Evolutionary conservation across 2,329 filamentous ascomycete genomes (phyloP).

Genomic region (Pseudogymnoascus destructans): DNA sequence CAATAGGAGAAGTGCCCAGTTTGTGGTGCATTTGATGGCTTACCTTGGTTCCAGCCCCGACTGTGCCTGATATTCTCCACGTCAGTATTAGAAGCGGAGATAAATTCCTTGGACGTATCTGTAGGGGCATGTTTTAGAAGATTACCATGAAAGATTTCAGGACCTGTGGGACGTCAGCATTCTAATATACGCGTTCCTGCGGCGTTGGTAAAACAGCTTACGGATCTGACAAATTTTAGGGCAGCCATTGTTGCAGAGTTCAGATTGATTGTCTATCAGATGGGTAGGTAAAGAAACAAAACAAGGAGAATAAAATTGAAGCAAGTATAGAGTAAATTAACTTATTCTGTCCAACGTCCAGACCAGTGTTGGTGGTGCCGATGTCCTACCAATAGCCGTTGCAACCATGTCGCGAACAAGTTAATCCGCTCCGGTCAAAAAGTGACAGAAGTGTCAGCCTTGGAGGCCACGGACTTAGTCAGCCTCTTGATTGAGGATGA

Average conservation of each 20-base stretch:
- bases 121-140: conserved; percentile 6
- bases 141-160: conserved; percentile 66
- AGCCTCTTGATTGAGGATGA: conserved; percentile 6
- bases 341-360: neutral
- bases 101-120: neutral
- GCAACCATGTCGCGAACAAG: neutral
- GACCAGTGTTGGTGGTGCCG: neutral
- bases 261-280: neutral
- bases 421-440: conserved; percentile 1
- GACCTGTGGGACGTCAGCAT: conserved; percentile 39
- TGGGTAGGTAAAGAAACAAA: neutral
- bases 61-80: conserved; percentile 31
- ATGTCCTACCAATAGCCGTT: no score
- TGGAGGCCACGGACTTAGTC: neutral
- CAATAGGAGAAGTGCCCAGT: conserved; percentile 2
- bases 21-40: conserved; percentile 15
- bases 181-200: conserved; percentile 12
- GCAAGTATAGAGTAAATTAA: neutral
- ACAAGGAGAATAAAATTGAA: neutral
- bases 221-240: conserved; percentile 51
- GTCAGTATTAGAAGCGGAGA: neutral
- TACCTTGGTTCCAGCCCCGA: conserved; percentile 85
- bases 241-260: conserved; percentile 33
- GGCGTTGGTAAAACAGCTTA: conserved; percentile 28
- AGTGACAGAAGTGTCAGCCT: conserved; percentile 9